Evolutionary conservation across 1,284 basidiomycete genomes (phyloP).

Genomic region (Takashimella tepidaria): DNA sequence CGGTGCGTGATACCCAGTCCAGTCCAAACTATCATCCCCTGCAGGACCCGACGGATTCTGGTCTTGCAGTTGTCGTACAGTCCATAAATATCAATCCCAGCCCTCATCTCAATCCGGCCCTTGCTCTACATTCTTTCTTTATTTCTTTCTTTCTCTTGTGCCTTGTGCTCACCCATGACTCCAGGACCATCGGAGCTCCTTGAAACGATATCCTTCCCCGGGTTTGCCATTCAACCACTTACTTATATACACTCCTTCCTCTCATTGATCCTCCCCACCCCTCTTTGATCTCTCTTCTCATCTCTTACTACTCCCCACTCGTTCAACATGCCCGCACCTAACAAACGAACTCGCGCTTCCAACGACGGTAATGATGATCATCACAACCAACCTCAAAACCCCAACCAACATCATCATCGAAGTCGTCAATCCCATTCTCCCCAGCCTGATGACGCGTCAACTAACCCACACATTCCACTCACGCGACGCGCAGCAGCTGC

Average conservation of each 20-base stretch:
- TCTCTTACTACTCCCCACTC: background rate
- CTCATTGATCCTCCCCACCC: background rate
- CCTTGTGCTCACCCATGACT: too few species aligned
- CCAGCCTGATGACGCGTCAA: slow-evolving; percentile 9
- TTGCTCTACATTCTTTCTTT: too few species aligned
- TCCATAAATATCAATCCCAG: too few species aligned
- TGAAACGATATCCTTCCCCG: too few species aligned
- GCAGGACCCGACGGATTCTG: too few species aligned
- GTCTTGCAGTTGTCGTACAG: too few species aligned
- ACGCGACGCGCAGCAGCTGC: slow-evolving; percentile 3
- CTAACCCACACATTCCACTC: slow-evolving; percentile 3
- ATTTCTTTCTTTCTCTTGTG: too few species aligned
- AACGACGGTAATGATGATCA: slow-evolving; percentile 8
- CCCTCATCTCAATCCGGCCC: too few species aligned
- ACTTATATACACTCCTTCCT: background rate
- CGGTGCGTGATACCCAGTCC: too few species aligned
- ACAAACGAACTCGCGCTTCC: slow-evolving; percentile 20
- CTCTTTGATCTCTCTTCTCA: background rate
- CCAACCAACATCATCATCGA: slow-evolving; percentile 1
- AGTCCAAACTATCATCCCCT: too few species aligned
- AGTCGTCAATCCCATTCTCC: background rate
- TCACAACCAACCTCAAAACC: slow-evolving; percentile 2
- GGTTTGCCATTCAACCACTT: too few species aligned
- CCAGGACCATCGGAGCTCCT: too few species aligned
- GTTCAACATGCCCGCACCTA: slow-evolving; percentile 14